Conservation (phyloP, 352 stramenopile species). For the Phytophthora macrochlamydospora region DNA sequence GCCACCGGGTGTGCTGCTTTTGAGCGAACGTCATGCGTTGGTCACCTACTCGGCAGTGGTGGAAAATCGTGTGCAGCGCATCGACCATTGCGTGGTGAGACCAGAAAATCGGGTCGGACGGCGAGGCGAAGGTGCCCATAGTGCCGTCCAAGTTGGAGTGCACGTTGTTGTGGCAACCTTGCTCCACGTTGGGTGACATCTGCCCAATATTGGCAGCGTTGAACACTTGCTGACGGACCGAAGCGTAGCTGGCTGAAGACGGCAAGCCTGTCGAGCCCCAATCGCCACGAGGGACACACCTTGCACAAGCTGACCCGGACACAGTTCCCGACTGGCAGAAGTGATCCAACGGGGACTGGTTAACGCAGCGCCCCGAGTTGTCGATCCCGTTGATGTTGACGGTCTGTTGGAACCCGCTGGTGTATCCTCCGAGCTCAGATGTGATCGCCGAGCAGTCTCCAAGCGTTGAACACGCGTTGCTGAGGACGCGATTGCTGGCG, state of each 20-base stretch:
- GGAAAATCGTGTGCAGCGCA: constrained; percentile 68
- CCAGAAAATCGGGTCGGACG: constrained; percentile 75
- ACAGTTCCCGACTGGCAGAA: constrained; percentile 54
- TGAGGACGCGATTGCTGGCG: constrained; percentile 42
- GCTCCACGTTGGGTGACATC: constrained; percentile 52
- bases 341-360: constrained; percentile 41
- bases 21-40: constrained; percentile 47
- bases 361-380: constrained; percentile 47
- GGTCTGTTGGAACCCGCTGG: constrained; percentile 13
- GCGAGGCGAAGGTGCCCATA: constrained; percentile 58
- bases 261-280: constrained; percentile 44
- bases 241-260: constrained; percentile 42
- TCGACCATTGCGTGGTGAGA: constrained; percentile 76
- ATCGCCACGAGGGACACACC: constrained; percentile 55
- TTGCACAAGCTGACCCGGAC: constrained; percentile 27
- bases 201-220: constrained; percentile 52
- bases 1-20: constrained; percentile 45
- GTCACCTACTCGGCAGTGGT: constrained; percentile 68
- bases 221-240: constrained; percentile 57
- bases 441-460: constrained; percentile 51
- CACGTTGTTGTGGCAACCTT: constrained; percentile 63
- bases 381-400: constrained; percentile 54
- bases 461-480: constrained; percentile 49
- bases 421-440: constrained; percentile 45
- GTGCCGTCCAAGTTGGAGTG: constrained; percentile 50